These are phyloP conservation scores for Diversispora eburnea DNA, from an alignment of 192 early-diverging fungal species.

Conservation along the genomic window DNA sequence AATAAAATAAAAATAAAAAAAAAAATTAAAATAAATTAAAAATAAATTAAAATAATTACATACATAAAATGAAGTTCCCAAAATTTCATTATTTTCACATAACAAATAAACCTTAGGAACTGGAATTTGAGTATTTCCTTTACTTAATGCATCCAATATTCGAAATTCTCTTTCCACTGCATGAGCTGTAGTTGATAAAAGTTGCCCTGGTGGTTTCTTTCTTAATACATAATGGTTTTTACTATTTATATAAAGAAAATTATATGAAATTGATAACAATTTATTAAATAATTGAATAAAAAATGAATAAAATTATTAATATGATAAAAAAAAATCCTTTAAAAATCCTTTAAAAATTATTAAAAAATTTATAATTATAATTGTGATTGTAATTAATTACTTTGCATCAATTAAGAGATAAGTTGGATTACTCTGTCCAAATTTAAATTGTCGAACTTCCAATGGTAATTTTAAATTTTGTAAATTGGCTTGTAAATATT, in stretches of 20 bases:
- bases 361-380: not conserved
- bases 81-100: slow-evolving; percentile 78
- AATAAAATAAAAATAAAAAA: not conserved
- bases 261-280: no score
- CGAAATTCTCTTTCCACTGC: slow-evolving; percentile 89
- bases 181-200: slow-evolving; percentile 84
- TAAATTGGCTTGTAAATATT: slow-evolving; percentile 55
- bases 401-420: slow-evolving; percentile 76
- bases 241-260: slow-evolving; percentile 36
- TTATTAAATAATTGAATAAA: no score
- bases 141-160: slow-evolving; percentile 72
- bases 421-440: slow-evolving; percentile 94
- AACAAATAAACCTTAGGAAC: slow-evolving; percentile 85
- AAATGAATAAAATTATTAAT: no score
- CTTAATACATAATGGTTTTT: slow-evolving; percentile 72
- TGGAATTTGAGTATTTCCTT: slow-evolving; percentile 67
- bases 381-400: slow-evolving; percentile 33
- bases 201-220: slow-evolving; percentile 86
- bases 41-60: slow-evolving; percentile 12
- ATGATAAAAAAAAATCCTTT: no score
- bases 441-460: slow-evolving; percentile 77
- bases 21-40: not conserved
- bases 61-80: slow-evolving; percentile 94
- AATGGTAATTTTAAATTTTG: slow-evolving; percentile 60
- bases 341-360: not conserved